Conservation (phyloP, 2,329 filamentous ascomycete genomes). For the Trichoderma koningii region DNA sequence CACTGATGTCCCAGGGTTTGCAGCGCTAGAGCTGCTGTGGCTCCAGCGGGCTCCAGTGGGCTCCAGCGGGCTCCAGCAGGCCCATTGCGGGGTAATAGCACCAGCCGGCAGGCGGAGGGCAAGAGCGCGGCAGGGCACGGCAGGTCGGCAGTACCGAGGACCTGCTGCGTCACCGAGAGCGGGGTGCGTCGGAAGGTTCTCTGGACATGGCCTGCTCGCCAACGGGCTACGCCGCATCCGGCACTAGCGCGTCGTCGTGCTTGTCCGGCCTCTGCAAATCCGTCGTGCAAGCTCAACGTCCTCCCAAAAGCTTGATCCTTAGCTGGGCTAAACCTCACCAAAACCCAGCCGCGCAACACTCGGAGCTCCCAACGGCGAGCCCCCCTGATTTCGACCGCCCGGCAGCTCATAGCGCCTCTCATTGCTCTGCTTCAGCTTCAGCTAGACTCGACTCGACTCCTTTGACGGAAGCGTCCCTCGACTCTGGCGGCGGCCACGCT, state of each 20-base stretch:
- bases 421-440: background rate
- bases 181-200: conserved; percentile 25
- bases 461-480: background rate
- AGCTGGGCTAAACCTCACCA: conserved; percentile 24
- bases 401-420: background rate
- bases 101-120: background rate
- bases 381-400: background rate
- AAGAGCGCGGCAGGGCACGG: background rate
- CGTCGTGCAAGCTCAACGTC: conserved; percentile 12
- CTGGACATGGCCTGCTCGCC: background rate
- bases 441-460: no score
- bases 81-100: conserved; percentile 35
- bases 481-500: conserved; percentile 5
- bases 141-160: conserved; percentile 1
- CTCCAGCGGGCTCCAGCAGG: conserved; percentile 7
- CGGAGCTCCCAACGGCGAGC: conserved; percentile 2
- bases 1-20: conserved; percentile 14
- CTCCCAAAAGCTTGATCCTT: conserved; percentile 24
- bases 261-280: conserved; percentile 20
- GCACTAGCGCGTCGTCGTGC: conserved; percentile 6
- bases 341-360: conserved; percentile 11
- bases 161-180: conserved; percentile 14
- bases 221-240: background rate
- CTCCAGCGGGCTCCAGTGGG: conserved; percentile 8
- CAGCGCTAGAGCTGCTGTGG: background rate